These are phyloP conservation scores for Bolboschoenus planiculmis DNA, from an alignment of 176 grass and related monocot species.

Conservation along the genomic window DNA sequence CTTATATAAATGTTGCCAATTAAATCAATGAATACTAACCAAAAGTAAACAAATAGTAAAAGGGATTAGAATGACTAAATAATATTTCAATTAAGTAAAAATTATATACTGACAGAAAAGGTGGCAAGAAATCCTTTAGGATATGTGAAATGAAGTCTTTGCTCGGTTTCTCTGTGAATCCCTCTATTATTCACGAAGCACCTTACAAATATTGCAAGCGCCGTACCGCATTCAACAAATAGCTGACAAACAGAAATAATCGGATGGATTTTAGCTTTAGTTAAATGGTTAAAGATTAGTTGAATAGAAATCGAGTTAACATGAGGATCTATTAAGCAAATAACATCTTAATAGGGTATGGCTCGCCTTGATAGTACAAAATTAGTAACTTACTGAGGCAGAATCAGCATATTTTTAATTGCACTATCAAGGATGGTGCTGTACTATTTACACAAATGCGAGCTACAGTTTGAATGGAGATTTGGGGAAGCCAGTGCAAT, in stretches of 20 bases:
- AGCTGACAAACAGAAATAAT: conserved; percentile 35
- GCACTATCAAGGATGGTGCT: not conserved
- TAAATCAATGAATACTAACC: not conserved
- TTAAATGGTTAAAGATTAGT: not conserved
- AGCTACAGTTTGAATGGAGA: not conserved
- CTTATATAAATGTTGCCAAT: not conserved
- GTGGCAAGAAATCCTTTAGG: conserved; percentile 84
- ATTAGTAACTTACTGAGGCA: not conserved
- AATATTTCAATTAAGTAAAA: conserved; percentile 1
- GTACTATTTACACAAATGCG: not conserved
- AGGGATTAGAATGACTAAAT: not conserved
- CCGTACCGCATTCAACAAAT: conserved; percentile 62
- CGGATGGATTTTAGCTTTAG: not conserved
- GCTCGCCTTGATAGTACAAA: not conserved
- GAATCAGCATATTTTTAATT: not conserved
- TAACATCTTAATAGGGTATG: not conserved
- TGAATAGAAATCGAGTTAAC: not conserved
- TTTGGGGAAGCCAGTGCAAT: not conserved
- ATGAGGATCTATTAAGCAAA: not conserved
- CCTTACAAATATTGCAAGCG: conserved; percentile 61
- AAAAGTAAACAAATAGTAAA: not conserved
- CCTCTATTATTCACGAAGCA: conserved; percentile 65
- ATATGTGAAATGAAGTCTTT: conserved; percentile 59
- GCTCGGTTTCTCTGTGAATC: conserved; percentile 47
- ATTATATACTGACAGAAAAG: conserved; percentile 46